Conservation (phyloP, 2,329 filamentous ascomycete genomes). For the Neofusicoccum sp. region DNA sequence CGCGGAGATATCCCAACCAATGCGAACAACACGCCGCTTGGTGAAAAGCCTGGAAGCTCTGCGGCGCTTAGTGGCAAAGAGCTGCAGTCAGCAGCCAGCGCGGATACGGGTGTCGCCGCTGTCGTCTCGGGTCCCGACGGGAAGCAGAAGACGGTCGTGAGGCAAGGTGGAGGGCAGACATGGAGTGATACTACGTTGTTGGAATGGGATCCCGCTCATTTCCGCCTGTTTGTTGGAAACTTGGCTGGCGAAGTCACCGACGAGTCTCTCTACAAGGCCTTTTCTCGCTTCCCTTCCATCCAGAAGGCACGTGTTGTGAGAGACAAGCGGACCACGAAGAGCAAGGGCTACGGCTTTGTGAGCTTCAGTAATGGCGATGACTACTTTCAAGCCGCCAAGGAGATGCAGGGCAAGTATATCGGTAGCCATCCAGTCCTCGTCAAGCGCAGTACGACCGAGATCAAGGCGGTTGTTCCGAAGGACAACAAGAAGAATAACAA, state of each 20-base stretch:
- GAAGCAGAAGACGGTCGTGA: conserved; percentile 81
- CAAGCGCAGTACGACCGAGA: conserved; percentile 86
- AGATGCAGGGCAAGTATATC: conserved; percentile 99
- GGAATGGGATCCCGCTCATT: conserved; percentile 94
- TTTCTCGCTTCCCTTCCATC: conserved; percentile 80
- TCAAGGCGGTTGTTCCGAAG: conserved; percentile 68
- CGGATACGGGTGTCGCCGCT: conserved; percentile 42
- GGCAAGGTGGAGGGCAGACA: conserved; percentile 83
- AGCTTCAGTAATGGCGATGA: conserved; percentile 94
- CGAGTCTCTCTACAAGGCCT: conserved; percentile 91
- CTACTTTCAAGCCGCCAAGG: conserved; percentile 92
- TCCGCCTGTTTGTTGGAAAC: conserved; percentile 94
- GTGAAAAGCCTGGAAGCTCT: conserved; percentile 31
- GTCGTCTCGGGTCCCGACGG: conserved; percentile 42
- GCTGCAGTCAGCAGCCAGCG: conserved; percentile 44
- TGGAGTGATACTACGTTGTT: conserved; percentile 88
- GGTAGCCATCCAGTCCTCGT: conserved; percentile 91
- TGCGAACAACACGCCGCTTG: conserved; percentile 47
- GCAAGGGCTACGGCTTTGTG: conserved; percentile 94
- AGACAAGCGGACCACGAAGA: conserved; percentile 95
- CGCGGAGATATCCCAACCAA: conserved; percentile 37
- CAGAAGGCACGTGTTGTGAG: conserved; percentile 91
- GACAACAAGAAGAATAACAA: conserved; percentile 52
- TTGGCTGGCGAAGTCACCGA: conserved; percentile 96
- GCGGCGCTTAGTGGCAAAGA: conserved; percentile 34